Evolutionary conservation across 495 filamentous ascomycete genomes (phyloP), one percentile per base, ranked within the genome.

Genomic region (Sabuloglossum arenarium): DNA sequence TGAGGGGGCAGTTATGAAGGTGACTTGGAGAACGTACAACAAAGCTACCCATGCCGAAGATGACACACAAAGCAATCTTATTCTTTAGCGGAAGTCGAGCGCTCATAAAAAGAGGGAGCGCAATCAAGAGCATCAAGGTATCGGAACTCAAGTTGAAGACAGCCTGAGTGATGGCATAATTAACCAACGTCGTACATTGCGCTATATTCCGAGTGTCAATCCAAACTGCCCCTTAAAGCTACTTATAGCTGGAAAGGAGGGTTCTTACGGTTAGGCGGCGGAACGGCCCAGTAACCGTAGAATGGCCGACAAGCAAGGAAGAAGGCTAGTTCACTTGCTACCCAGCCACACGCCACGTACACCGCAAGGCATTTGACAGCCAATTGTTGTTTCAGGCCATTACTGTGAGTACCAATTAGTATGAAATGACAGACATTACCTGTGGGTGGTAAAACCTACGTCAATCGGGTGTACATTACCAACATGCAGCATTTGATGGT

Each of bases 401-500:
- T 31, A 29, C 50, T 53, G n/a, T 53, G 24, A 31, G 50, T 10
- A 14, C 29, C n/a, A 43, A n/a, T 43, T 21, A 21, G 39, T 23
- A 43, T 1, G 21, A 1, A 29, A 21, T 12, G 0, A 28, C 5
- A 37, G 12, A 19, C 12, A 19, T 19, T 6, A 30, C 9, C 23
- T 14, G 29, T 6, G 9, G 10, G n/a, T 11, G 54, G 37, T 23
- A n/a, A 5, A 50, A 52, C 61, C 11, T 60, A 66, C 70, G 73
- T 75, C 62, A 76, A 66, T 56, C 73, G 70, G 32, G 66, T 62
- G 64, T 75, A 79, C 51, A 78, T 73, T 39, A 76, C 69, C 57
- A 79, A 61, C 73, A 78, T 76, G 64, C 74, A 77, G 14, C 65
- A 61, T 63, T 79, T 79, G 61, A 73, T 59, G 16, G 65, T 66